Percentiles rank a stretch among this genome's conserved stretches.
Evolutionary conservation across 1,139 yeast genomes (phyloP).

Genomic region (Lodderomyces margitis): DNA sequence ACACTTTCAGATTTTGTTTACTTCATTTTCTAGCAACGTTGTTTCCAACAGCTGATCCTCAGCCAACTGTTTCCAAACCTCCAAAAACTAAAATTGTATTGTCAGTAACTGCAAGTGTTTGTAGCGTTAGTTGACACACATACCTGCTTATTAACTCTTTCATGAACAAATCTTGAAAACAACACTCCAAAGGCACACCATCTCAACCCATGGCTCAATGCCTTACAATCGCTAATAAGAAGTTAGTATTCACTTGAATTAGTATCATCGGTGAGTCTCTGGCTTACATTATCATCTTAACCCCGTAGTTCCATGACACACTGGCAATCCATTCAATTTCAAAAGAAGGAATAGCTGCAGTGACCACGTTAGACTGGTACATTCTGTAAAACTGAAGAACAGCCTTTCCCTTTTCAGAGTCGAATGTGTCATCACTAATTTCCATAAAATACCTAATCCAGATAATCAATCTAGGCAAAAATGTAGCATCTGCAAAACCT

Average conservation of each 20-base stretch:
- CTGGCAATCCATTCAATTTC: conserved; percentile 23
- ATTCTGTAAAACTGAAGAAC: conserved; percentile 8
- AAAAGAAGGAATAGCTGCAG: conserved; percentile 12
- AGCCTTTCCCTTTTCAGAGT: conserved; percentile 2
- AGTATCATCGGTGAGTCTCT: not conserved
- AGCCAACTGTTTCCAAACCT: conserved; percentile 11
- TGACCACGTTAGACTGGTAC: conserved; percentile 6
- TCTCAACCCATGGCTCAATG: conserved; percentile 6
- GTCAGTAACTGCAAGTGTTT: conserved; percentile 8
- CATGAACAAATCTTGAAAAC: conserved; percentile 14
- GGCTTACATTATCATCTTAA: conserved; percentile 14
- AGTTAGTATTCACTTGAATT: conserved; percentile 5
- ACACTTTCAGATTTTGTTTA: conserved; percentile 5
- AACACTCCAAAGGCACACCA: conserved; percentile 13
- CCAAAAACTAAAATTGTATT: conserved; percentile 7
- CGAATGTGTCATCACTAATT: conserved; percentile 5
- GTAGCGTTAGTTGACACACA: not conserved
- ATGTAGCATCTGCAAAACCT: conserved; percentile 1
- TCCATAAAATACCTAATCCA: conserved; percentile 11
- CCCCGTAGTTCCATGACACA: conserved; percentile 22
- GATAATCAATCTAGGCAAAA: conserved; percentile 4
- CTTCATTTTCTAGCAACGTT: conserved; percentile 8
- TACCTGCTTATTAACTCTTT: conserved; percentile 13
- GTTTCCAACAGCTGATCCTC: conserved; percentile 9
- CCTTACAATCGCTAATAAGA: conserved; percentile 9